Base-by-base conservation (phyloP, 805 yeast species). In the Nakazawaea populi region DNA sequence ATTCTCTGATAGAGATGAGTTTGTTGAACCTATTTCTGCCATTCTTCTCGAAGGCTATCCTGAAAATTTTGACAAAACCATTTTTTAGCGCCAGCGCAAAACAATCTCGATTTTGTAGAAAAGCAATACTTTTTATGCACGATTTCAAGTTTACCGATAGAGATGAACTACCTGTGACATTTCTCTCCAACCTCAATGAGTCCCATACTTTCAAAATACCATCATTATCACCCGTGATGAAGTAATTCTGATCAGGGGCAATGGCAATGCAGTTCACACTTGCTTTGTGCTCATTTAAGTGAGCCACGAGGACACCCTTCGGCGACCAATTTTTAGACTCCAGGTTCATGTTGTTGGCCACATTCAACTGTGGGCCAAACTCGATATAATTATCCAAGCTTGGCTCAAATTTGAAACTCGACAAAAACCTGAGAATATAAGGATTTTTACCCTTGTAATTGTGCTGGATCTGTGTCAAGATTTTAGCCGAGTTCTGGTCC, bases 201-300 rank as follows among this genome's bases (percentile, higher is more conserved):
- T 89, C 95, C 97, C 97, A 94, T 0, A 92, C 65, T 55, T 81
- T 85, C 39, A 94, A 59, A 1, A 69, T 61, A 0, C 97, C 96
- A 31, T 77, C 76, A 45, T 83, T 86, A 6, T 94, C 88, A 2
- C 90, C 96, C 1, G 94, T 83, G 2, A 89, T 69, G 55, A 92
- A 82, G 55, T 79, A 85, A 28, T 77, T 77, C 12, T 80, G 75
- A 31, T 85, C 82, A 0, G 85, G 82, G 5, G 87, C 75, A 0
- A 79, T 76, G 1, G 74, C 78, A 7, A 89, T 61, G 30, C 83
- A 68, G 27, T 74, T 80, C n/a, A 90, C 70, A 2, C 80, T 47
- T 0, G 79, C 72, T n/a, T 69, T 69, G 58, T 85, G 89, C 42
- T 86, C 89, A 39, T 78, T 72, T 44, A 88, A 68, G 49, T 79